Evolutionary conservation across 495 filamentous ascomycete genomes (phyloP).

Genomic region (Penicillium coffeae): DNA sequence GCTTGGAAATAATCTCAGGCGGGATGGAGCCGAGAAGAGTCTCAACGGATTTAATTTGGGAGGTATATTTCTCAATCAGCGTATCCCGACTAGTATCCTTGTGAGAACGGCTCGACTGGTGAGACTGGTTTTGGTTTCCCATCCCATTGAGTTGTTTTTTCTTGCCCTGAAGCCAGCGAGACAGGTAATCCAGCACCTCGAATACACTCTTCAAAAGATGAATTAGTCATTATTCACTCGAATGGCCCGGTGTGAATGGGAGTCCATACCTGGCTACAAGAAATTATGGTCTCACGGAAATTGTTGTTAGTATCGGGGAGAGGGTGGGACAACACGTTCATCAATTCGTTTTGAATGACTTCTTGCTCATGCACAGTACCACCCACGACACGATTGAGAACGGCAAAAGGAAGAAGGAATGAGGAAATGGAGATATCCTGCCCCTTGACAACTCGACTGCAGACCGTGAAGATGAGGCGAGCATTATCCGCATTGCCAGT

Average conservation of each 20-base stretch:
- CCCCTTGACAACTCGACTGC: slow-evolving; percentile 73
- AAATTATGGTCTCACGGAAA: slow-evolving; percentile 65
- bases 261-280: slow-evolving; percentile 71
- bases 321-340: slow-evolving; percentile 60
- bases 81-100: slow-evolving; percentile 33
- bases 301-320: slow-evolving; percentile 51
- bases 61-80: slow-evolving; percentile 39
- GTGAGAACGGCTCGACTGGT: slow-evolving; percentile 35
- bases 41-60: slow-evolving; percentile 60
- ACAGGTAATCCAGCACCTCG: slow-evolving; percentile 83
- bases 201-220: slow-evolving; percentile 67
- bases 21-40: slow-evolving; percentile 66
- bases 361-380: slow-evolving; percentile 60
- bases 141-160: slow-evolving; percentile 54
- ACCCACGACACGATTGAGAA: slow-evolving; percentile 71
- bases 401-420: slow-evolving; percentile 82
- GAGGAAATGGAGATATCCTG: slow-evolving; percentile 79
- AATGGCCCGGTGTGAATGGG: not conserved
- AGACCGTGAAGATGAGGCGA: slow-evolving; percentile 69
- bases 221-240: slow-evolving; percentile 10
- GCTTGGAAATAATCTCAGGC: slow-evolving; percentile 74
- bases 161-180: slow-evolving; percentile 81
- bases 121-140: slow-evolving; percentile 28
- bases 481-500: slow-evolving; percentile 67
- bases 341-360: slow-evolving; percentile 68